These are phyloP conservation scores for Naegleria fowleri DNA, from an alignment of 208 protist species.

Conservation along the genomic window DNA sequence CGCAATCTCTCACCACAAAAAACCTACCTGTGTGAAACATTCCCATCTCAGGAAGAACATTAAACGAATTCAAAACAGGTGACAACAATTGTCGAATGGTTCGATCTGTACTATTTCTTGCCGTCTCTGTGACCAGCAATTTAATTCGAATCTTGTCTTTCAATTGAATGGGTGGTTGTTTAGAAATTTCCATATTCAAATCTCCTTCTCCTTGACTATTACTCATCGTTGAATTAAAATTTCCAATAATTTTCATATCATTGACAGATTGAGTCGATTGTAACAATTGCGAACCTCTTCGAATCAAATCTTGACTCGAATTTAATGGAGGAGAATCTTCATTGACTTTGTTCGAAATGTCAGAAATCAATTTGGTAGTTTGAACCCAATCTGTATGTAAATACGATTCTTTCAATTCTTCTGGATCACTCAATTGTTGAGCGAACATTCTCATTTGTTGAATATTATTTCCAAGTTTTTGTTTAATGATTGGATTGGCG, in stretches of 20 bases:
- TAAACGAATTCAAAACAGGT: not conserved
- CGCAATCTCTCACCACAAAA: too few species aligned
- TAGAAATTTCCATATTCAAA: not conserved
- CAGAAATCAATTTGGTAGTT: not conserved
- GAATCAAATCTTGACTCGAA: not conserved
- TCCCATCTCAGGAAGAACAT: not conserved
- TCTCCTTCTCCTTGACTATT: not conserved
- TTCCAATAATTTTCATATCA: not conserved
- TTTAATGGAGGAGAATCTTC: not conserved
- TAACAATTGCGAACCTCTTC: not conserved
- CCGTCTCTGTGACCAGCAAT: not conserved
- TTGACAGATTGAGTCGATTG: not conserved
- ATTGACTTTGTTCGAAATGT: not conserved
- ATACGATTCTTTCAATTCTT: not conserved
- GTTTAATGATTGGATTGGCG: not conserved
- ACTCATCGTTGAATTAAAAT: not conserved
- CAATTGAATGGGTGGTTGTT: not conserved
- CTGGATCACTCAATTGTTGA: not conserved
- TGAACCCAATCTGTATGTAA: not conserved
- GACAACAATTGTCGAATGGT: not conserved
- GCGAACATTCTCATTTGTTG: not conserved
- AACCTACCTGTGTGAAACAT: not conserved
- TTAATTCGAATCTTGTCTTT: constrained; percentile 10
- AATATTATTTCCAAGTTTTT: not conserved
- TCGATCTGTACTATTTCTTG: not conserved